phyloP scores from a whole-genome alignment of 805 yeast genomes.

The Candida piceae region DNA sequence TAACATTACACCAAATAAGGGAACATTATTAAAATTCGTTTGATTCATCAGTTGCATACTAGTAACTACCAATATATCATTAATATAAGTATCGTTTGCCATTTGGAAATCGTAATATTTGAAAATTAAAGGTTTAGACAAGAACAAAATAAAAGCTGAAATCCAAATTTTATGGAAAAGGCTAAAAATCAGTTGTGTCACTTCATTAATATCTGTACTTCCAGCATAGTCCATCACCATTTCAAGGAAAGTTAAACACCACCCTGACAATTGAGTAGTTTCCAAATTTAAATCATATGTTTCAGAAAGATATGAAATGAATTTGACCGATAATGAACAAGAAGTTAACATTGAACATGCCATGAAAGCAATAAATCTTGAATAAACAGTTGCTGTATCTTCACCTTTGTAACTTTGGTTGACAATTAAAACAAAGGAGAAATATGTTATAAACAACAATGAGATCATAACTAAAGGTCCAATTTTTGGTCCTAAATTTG shows the following conservation, averaged over 20 bases:
- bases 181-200: slow-evolving; percentile 17
- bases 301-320: slow-evolving; percentile 24
- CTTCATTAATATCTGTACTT: slow-evolving; percentile 24
- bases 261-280: slow-evolving; percentile 14
- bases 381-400: not conserved
- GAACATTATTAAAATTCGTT: slow-evolving; percentile 49
- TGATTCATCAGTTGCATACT: slow-evolving; percentile 49
- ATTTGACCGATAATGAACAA: slow-evolving; percentile 18
- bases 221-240: slow-evolving; percentile 32
- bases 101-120: not conserved
- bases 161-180: slow-evolving; percentile 23
- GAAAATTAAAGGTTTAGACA: slow-evolving; percentile 15
- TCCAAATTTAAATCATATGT: slow-evolving; percentile 21
- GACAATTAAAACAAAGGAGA: slow-evolving; percentile 8
- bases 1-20: slow-evolving; percentile 36
- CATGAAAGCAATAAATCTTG: slow-evolving; percentile 35
- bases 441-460: slow-evolving; percentile 16
- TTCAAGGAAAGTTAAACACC: slow-evolving; percentile 18
- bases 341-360: slow-evolving; percentile 41
- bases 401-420: not conserved
- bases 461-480: slow-evolving; percentile 20
- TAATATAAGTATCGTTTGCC: slow-evolving; percentile 20
- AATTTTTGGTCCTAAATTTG: slow-evolving; percentile 11
- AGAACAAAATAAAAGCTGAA: slow-evolving; percentile 5
- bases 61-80: slow-evolving; percentile 32